Evolutionary conservation across 2,329 filamentous ascomycete species (phyloP), one percentile per base, ranked within the genome.

Genomic region (Orbilia brochopaga): DNA sequence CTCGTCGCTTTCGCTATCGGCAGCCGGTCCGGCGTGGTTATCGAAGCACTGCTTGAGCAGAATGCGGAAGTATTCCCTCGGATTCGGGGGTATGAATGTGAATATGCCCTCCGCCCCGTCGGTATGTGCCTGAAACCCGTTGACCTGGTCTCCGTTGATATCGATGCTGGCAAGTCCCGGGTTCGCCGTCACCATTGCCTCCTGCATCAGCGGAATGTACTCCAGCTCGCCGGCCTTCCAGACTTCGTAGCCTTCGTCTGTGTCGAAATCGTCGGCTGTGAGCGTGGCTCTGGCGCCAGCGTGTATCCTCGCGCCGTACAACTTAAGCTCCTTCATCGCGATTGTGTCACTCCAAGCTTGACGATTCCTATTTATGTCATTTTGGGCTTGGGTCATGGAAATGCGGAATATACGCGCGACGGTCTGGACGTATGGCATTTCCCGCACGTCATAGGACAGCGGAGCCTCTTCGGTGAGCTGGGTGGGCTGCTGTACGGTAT

Each of bases 221-320:
- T 90, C 89, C 1, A 86, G 85, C 79, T 99, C 94, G n/a, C 87
- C 86, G 78, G 90, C 93, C 79, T 92, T 95, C 94, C 94, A 99
- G 48, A 86, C 83, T 74, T 92, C 87, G 78, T 92, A 99, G 1
- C 89, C 88, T 70, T 96, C 92, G 64, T 96, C 91, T 17, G 90
- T 81, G 72, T 96, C 91, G 79, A 99, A 99, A 79, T 99, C 93
- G 53, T 92, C 87, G 75, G 85, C 88, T 65, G 88, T 87, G 54
- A 99, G 80, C 0, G 93, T 92, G 67, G 86, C 75, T 62, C 84
- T 90, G 51, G 86, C 84, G 74, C 89, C 90, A 32, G 63, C 62
- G 48, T 73, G 61, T 27, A 73, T 62, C 56, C 74, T 74, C 74
- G 91, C 88, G 79, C 97, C 94, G 78, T 99, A 99, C 8, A 89